Conservation (phyloP, 164 flowering plant species). For the Liquidambar formosana region DNA sequence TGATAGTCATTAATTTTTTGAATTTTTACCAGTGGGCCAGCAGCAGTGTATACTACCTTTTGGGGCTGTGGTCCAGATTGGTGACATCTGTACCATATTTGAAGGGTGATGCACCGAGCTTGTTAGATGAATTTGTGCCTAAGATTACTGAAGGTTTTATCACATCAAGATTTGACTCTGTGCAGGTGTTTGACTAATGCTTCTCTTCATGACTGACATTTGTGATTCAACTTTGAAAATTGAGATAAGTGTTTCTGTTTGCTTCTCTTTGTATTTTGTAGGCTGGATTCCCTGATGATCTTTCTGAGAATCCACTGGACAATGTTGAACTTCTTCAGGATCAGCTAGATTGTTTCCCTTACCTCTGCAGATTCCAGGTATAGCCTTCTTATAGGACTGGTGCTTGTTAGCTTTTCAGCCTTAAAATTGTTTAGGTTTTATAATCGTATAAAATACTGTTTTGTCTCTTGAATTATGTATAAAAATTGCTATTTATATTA, state of each 20-base stretch:
- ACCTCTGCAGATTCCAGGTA: constrained; percentile 93
- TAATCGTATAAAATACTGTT: too few species aligned
- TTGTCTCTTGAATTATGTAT: not conserved
- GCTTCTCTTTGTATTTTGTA: constrained; percentile 25
- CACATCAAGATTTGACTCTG: constrained; percentile 90
- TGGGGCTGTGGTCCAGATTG: constrained; percentile 96
- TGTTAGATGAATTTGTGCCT: constrained; percentile 95
- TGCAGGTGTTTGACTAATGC: constrained; percentile 54
- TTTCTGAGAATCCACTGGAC: constrained; percentile 87
- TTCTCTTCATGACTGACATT: constrained; percentile 8
- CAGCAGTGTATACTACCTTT: constrained; percentile 93
- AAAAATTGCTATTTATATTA: not conserved
- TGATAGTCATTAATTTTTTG: constrained; percentile 9
- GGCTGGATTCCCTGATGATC: constrained; percentile 84
- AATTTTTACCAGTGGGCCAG: constrained; percentile 89
- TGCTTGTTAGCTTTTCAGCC: not conserved
- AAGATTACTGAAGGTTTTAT: constrained; percentile 92
- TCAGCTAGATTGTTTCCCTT: constrained; percentile 89
- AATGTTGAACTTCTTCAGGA: constrained; percentile 97
- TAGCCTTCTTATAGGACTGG: not conserved
- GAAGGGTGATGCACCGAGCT: constrained; percentile 90
- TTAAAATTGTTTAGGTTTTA: too few species aligned
- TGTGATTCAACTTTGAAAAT: not conserved
- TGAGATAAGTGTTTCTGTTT: not conserved
- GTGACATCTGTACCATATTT: constrained; percentile 94